Base-by-base conservation (phyloP, 2,329 filamentous ascomycete species). In the Aphanoascus verrucosus region DNA sequence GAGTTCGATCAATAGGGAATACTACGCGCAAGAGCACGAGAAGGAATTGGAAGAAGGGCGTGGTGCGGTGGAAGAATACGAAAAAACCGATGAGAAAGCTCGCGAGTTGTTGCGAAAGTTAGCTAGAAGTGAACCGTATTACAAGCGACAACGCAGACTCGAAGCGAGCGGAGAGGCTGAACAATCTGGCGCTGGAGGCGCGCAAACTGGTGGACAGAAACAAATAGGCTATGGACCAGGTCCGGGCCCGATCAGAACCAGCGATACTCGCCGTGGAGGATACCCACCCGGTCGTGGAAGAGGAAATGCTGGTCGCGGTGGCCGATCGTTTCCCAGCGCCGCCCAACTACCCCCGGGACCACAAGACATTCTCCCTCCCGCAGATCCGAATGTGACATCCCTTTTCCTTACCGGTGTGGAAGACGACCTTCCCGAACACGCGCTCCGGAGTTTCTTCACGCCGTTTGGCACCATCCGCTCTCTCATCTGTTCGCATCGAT, bases 21-120 rank as follows among this genome's bases (percentile, higher is more conserved):
- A 93, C 71, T 98, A 94, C 69, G 93, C 93, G 12, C 93, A 98
- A 67, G 93, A 97, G 66, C 90, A 97, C 69, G 91, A 97, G 73
- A 86, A 84, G 64, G 88, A 94, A 57, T 89, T 98, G 48, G 90
- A 97, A 65, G 90, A 97, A 61, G 93, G 93, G 1, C 78, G 86
- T 58, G 87, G 85, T 5, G 85, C 84, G 1, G 77, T 88, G 7
- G 93, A 97, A 66, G 89, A 87, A 60, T 97, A 96, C 66, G 89
- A 94, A 58, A 94, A 96, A 77, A 93, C 91, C 1, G 93, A 98
- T 63, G 91, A 97, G 66, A 97, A 97, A 71, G 93, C 90, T 2
- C 80, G 91, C 54, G 93, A 98, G 61, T 73, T 98, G 11, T 69
- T 98, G 55, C 79, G 88, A 59, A 78, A 88, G 52, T 73, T 98